Evolutionary conservation across 2,329 filamentous ascomycete genomes (phyloP), one percentile per base, ranked within the genome.

Genomic region (Ilyonectria destructans): DNA sequence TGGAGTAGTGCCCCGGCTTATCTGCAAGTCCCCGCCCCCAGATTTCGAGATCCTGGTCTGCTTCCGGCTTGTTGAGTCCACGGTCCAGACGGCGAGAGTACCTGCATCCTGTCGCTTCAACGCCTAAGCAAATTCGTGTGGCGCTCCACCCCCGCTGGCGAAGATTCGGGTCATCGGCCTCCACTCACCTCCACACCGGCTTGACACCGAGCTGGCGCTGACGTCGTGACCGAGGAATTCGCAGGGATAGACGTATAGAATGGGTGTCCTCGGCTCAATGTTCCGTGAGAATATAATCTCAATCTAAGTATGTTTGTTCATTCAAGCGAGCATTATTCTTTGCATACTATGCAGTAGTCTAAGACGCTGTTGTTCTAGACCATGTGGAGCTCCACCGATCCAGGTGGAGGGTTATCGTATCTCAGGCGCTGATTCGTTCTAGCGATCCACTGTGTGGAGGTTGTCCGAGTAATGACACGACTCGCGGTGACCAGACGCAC

Each of bases 21-120:
- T 51, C 48, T 51, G 48, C 48, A 31, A 26, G 40, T n/a, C 40
- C 40, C 40, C 40, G 40, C 40, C 48, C 48, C 48, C 15, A 31
- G 48, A 31, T 29, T 29, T 17, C 23, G 26, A 29, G 26, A 51
- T 31, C 48, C 48, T n/a, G 26, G 48, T 51, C 48, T 31, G 48
- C 13, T n/a, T 31, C 48, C 26, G 48, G 31, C 48, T 51, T 23
- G 26, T 26, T 17, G 17, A 15, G 37, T 15, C 15, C 17, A 8
- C 15, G 40, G 6, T 43, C 7, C 6, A 43, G 5, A 33, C 31
- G 31, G 7, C 8, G 31, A 33, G 31, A 33, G 31, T 9, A 33
- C 31, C 31, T 33, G 31, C 31, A 3, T 10, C 12, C 31, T 12
- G 9, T 2, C 4, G 4, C 31, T 33, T 8, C 8, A 33, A 33